Evolutionary conservation across 441 rosid species (phyloP).

Genomic region (Isatis lusitanica): DNA sequence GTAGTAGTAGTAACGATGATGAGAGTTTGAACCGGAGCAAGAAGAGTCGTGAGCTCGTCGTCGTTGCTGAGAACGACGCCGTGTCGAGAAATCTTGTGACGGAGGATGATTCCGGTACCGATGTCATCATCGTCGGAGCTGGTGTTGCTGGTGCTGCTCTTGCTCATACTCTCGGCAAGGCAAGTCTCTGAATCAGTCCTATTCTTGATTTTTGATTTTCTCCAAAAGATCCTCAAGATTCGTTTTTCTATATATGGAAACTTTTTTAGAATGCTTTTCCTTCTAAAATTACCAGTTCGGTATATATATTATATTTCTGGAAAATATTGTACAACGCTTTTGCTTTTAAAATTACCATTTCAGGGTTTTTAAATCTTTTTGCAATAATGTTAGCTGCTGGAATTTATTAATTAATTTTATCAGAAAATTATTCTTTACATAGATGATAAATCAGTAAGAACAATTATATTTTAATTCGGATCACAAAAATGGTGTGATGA

Average conservation of each 20-base stretch:
- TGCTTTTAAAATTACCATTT: no score
- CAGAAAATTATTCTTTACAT: background rate
- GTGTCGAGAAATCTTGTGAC: slow-evolving; percentile 4
- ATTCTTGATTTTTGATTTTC: background rate
- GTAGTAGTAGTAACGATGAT: background rate
- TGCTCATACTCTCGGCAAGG: slow-evolving; percentile 73
- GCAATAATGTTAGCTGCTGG: background rate
- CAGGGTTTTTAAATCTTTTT: background rate
- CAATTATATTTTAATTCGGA: background rate
- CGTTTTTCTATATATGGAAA: slow-evolving; percentile 11
- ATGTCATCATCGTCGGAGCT: slow-evolving; percentile 31
- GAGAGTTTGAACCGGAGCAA: background rate
- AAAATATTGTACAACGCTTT: no score
- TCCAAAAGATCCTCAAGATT: background rate
- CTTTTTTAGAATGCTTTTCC: background rate
- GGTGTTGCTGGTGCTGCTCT: slow-evolving; percentile 78
- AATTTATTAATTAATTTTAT: background rate
- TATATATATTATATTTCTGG: no score
- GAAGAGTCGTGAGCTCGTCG: background rate
- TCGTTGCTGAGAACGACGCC: background rate
- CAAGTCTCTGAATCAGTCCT: background rate
- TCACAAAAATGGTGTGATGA: slow-evolving; percentile 7
- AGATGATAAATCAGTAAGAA: background rate
- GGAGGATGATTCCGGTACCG: slow-evolving; percentile 24
- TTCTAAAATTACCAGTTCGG: background rate